Evolutionary conservation across 2,329 filamentous ascomycete species (phyloP), one percentile per base, ranked within the genome.

Genomic region (Alternaria infectoria): DNA sequence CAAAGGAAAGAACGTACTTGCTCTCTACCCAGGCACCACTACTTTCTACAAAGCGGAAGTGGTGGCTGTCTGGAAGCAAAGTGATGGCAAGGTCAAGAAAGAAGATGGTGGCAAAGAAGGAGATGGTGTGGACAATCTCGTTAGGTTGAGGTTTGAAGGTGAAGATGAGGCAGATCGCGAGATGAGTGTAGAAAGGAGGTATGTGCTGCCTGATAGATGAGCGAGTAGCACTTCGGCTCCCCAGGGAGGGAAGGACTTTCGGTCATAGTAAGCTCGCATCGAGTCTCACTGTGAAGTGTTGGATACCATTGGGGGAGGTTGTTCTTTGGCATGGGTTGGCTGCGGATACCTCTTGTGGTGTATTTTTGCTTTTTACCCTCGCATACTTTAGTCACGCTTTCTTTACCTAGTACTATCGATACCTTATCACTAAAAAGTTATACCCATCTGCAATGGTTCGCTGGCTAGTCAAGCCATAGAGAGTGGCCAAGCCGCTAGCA

Each of bases 21-120:
- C 84, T 28, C 77, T 85, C 57, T 86, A 86, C 65, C 84, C 84
- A 2, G 81, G 82, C 19, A 86, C 84, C 8, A 85, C 84, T n/a
- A 86, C 84, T 2, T 86, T 86, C 66, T 86, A 86, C 70, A 84
- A 83, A 66, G 84, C 84, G 1, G 83, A 85, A 66, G 83, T 85
- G 5, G 81, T 80, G 10, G 77, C 78, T 9, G 69, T 72, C 7
- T 84, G 83, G 81, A 76, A 70, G 25, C 74, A 73, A 8, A 66
- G 61, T 19, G 64, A 73, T 26, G 76, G 78, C 44, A 77, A 75
- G 26, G 66, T 77, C 26, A 75, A 73, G 69, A 74, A 69, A 62
- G 76, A 83, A 26, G 82, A 83, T 63, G 81, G 82, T 3, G 69
- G 69, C 52, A 75, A 81, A 19, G 81, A 83, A 50, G 80, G 82